Evolutionary conservation across 2,329 filamentous ascomycete genomes (phyloP).

Genomic region (Penicillium sp.): DNA sequence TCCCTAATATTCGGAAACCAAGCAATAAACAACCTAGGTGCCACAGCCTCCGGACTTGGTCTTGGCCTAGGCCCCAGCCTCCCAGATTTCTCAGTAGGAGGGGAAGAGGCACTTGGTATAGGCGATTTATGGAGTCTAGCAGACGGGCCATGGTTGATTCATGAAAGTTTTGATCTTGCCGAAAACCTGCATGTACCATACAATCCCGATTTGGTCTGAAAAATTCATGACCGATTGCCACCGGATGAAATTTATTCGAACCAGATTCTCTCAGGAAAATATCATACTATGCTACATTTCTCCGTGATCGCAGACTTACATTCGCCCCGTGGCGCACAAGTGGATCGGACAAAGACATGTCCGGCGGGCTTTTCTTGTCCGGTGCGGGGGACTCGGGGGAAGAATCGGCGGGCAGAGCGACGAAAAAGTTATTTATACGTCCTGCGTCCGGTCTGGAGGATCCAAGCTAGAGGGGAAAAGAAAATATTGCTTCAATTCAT

Average conservation of each 20-base stretch:
- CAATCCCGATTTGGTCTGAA: conserved; percentile 1
- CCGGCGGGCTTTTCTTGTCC: conserved; percentile 16
- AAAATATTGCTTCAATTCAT: not conserved
- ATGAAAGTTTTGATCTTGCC: conserved; percentile 23
- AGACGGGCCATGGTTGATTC: conserved; percentile 40
- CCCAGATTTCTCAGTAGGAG: not conserved
- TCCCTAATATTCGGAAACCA: conserved; percentile 16
- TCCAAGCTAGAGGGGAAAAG: not conserved
- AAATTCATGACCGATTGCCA: not conserved
- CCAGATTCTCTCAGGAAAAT: too few relatives aligned
- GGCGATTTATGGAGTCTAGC: conserved; percentile 38
- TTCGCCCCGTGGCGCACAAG: not conserved
- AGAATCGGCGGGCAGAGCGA: not conserved
- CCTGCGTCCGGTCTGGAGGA: not conserved
- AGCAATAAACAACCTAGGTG: conserved; percentile 9
- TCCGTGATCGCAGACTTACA: not conserved
- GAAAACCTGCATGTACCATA: not conserved
- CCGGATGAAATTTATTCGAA: not conserved
- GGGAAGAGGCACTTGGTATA: conserved; percentile 12
- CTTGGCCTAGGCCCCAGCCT: not conserved
- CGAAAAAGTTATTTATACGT: conserved; percentile 8
- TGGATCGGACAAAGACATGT: conserved; percentile 16
- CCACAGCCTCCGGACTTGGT: not conserved
- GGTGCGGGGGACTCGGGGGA: conserved; percentile 10
- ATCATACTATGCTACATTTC: not conserved